These are phyloP conservation scores for Lipomyces japonicus DNA, from an alignment of 805 yeast genomes.

Conservation along the genomic window DNA sequence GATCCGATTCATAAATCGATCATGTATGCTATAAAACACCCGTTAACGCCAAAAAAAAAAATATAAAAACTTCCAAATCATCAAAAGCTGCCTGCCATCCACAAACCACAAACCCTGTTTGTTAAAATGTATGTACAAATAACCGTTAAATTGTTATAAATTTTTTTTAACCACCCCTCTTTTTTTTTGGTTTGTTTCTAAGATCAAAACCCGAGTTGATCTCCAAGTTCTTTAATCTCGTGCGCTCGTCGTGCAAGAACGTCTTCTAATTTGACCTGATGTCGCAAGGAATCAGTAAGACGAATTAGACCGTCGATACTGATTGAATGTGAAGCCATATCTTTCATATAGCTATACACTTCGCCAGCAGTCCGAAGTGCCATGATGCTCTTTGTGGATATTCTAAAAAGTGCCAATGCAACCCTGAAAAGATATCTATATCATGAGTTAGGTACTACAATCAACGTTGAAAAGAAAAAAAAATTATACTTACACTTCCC, in stretches of 20 bases:
- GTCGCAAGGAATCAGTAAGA: conserved; percentile 29
- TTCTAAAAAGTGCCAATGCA: conserved; percentile 36
- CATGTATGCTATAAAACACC: no score
- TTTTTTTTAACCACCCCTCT: no score
- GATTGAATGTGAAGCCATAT: conserved; percentile 33
- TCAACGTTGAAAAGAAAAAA: conserved; percentile 21
- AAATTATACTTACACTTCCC: conserved; percentile 38
- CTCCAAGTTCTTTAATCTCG: conserved; percentile 24
- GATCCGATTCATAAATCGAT: no score
- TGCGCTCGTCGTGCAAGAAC: conserved; percentile 26
- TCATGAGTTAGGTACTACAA: neutral
- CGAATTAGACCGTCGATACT: conserved; percentile 33
- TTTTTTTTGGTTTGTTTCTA: neutral
- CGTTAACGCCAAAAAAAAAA: no score
- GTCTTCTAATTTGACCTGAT: conserved; percentile 29
- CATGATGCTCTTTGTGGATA: conserved; percentile 31
- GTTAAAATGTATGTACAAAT: no score
- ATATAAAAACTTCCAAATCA: neutral
- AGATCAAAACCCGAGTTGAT: conserved; percentile 33
- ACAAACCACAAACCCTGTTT: neutral
- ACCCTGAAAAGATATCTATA: conserved; percentile 33
- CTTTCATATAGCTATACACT: conserved; percentile 36
- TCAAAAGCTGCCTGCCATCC: neutral
- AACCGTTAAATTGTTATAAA: no score
- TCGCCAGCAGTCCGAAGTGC: conserved; percentile 33